A percentile compares a stretch with the other conserved stretches of the same genome.
These are phyloP conservation scores for Suhomyces anneliseae DNA, from an alignment of 1,139 yeast genomes.

Conservation along the genomic window DNA sequence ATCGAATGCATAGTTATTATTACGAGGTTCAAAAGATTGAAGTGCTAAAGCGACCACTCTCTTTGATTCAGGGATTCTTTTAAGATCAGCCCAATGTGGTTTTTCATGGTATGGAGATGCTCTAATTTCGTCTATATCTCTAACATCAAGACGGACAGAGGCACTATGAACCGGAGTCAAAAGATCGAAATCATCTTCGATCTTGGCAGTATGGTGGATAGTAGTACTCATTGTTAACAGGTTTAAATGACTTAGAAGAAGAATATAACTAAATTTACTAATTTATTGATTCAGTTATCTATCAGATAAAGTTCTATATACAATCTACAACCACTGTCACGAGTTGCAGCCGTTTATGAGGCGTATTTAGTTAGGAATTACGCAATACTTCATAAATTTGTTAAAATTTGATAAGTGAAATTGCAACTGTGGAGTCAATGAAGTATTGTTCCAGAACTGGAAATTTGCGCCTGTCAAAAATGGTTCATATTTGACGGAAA, in stretches of 20 bases:
- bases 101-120: conserved; percentile 30
- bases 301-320: too few relatives aligned
- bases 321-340: too few relatives aligned
- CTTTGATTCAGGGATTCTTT: conserved; percentile 18
- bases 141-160: conserved; percentile 10
- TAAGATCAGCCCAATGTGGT: conserved; percentile 24
- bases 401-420: too few relatives aligned
- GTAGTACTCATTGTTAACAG: conserved; percentile 3
- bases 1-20: conserved; percentile 21
- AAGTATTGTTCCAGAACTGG: too few relatives aligned
- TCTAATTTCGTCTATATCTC: conserved; percentile 15
- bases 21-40: conserved; percentile 21
- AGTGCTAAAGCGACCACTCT: conserved; percentile 27
- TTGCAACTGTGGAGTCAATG: too few relatives aligned
- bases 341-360: too few relatives aligned
- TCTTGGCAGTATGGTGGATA: conserved; percentile 11
- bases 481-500: too few relatives aligned
- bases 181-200: conserved; percentile 14
- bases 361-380: too few relatives aligned
- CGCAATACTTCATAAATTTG: too few relatives aligned
- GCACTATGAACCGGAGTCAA: conserved; percentile 14
- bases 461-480: too few relatives aligned
- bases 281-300: too few relatives aligned
- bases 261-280: background rate
- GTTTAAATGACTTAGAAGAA: too few relatives aligned